Percentiles rank a stretch among this genome's conserved stretches.
phyloP scores from a whole-genome alignment of 495 filamentous ascomycete species.

The Penicillium taxi region DNA sequence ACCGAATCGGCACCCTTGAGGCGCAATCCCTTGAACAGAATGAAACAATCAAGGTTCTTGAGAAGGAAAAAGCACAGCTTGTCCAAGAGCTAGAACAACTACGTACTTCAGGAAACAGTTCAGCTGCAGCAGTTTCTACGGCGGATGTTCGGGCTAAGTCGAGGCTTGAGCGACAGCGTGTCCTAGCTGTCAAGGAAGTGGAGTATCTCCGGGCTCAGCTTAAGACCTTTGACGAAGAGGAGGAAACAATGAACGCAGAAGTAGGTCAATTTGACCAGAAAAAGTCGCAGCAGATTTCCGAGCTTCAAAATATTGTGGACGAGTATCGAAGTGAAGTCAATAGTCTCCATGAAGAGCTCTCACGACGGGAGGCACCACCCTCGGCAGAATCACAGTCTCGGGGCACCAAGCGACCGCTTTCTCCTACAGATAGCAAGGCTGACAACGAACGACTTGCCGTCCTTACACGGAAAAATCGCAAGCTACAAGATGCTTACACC shows the following conservation, averaged over 20 bases:
- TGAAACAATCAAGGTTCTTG: slow-evolving; percentile 60
- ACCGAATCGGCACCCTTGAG: slow-evolving; percentile 67
- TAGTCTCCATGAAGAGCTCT: slow-evolving; percentile 60
- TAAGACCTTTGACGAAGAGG: slow-evolving; percentile 84
- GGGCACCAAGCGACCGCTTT: slow-evolving; percentile 34
- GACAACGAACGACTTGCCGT: slow-evolving; percentile 74
- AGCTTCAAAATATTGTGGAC: slow-evolving; percentile 80
- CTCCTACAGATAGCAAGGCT: slow-evolving; percentile 59
- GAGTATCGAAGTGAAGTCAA: slow-evolving; percentile 80
- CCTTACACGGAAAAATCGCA: slow-evolving; percentile 73
- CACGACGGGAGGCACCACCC: slow-evolving; percentile 46
- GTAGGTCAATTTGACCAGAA: slow-evolving; percentile 64
- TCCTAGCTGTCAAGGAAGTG: slow-evolving; percentile 80
- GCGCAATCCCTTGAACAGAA: slow-evolving; percentile 78
- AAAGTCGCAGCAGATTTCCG: slow-evolving; percentile 65
- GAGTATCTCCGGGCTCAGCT: slow-evolving; percentile 89
- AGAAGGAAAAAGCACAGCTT: slow-evolving; percentile 56
- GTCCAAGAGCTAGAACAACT: slow-evolving; percentile 62
- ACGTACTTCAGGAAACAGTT: slow-evolving; percentile 30
- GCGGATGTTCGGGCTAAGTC: slow-evolving; percentile 51
- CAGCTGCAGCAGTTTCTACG: slow-evolving; percentile 29
- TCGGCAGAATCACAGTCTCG: slow-evolving; percentile 27
- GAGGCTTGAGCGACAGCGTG: slow-evolving; percentile 77
- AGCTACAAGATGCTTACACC: slow-evolving; percentile 67
- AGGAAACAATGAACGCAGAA: slow-evolving; percentile 67